phyloP scores from a whole-genome alignment of 306 rosid genomes.

The Argentina anserina region DNA sequence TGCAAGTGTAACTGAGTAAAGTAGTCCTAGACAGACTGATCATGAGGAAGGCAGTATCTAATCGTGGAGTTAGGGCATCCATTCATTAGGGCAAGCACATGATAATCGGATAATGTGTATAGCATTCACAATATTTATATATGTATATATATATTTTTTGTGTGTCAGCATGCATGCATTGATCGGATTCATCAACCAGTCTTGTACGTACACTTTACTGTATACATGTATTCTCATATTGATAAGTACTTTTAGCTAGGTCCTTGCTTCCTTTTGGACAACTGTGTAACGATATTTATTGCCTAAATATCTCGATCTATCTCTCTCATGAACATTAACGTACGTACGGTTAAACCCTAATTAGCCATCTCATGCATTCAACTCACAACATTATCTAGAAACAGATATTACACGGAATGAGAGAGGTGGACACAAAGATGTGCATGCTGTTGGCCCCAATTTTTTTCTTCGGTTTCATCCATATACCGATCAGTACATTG shows the following conservation, averaged over 20 bases:
- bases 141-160: neutral
- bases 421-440: neutral
- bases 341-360: neutral
- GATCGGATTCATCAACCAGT: neutral
- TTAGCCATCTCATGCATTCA: neutral
- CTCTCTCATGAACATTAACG: too few relatives aligned
- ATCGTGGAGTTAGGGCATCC: slow-evolving; percentile 40
- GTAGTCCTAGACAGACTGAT: neutral
- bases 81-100: slow-evolving; percentile 23
- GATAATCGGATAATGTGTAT: slow-evolving; percentile 14
- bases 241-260: neutral
- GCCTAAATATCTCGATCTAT: neutral
- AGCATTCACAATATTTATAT: too few relatives aligned
- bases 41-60: slow-evolving; percentile 14
- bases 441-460: neutral
- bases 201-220: neutral
- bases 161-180: neutral
- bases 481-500: too few relatives aligned
- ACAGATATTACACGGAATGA: neutral
- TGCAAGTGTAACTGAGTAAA: neutral
- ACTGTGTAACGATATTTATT: neutral
- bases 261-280: neutral
- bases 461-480: neutral
- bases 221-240: neutral
- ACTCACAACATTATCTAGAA: neutral